Evolutionary conservation across 352 stramenopile species (phyloP).

Genomic region (Phytopythium helicoides): DNA sequence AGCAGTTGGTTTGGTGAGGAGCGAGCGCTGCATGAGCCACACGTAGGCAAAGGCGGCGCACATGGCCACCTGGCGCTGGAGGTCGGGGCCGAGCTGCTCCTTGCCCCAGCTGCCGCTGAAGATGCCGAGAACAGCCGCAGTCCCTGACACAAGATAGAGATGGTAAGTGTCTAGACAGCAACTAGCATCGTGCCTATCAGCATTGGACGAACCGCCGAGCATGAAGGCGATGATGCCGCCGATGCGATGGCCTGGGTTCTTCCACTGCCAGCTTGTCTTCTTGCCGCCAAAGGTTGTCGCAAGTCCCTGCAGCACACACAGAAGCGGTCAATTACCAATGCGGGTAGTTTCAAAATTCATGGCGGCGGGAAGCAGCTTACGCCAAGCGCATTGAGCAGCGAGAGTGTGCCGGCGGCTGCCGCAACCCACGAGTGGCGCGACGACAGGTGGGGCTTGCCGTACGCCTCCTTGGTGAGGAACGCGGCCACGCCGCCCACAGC

Average conservation of each 20-base stretch:
- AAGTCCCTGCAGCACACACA: slow-evolving; percentile 27
- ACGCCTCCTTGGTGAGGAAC: slow-evolving; percentile 60
- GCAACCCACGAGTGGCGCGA: slow-evolving; percentile 76
- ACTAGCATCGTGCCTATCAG: too few species aligned
- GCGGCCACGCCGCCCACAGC: slow-evolving; percentile 31
- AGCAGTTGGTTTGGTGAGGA: slow-evolving; percentile 14
- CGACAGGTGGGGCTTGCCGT: slow-evolving; percentile 62
- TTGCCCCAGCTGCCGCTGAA: slow-evolving; percentile 56
- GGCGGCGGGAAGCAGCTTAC: too few species aligned
- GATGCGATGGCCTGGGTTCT: slow-evolving; percentile 61
- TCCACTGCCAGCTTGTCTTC: slow-evolving; percentile 71
- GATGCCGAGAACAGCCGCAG: slow-evolving; percentile 41
- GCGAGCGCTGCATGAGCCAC: slow-evolving; percentile 43
- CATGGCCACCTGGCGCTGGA: slow-evolving; percentile 44
- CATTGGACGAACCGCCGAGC: slow-evolving; percentile 24
- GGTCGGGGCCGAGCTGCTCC: slow-evolving; percentile 36
- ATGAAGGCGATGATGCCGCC: slow-evolving; percentile 52
- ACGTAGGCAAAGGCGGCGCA: slow-evolving; percentile 39
- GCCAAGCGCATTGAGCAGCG: slow-evolving; percentile 56
- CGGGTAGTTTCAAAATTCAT: too few species aligned
- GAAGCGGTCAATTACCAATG: too few species aligned
- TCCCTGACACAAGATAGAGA: slow-evolving; percentile 12
- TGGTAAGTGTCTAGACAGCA: too few species aligned
- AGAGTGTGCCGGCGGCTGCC: slow-evolving; percentile 32
- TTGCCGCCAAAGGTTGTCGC: slow-evolving; percentile 54